Evolutionary conservation across 345 rosid genomes (phyloP).

Genomic region (Kernera saxatilis): DNA sequence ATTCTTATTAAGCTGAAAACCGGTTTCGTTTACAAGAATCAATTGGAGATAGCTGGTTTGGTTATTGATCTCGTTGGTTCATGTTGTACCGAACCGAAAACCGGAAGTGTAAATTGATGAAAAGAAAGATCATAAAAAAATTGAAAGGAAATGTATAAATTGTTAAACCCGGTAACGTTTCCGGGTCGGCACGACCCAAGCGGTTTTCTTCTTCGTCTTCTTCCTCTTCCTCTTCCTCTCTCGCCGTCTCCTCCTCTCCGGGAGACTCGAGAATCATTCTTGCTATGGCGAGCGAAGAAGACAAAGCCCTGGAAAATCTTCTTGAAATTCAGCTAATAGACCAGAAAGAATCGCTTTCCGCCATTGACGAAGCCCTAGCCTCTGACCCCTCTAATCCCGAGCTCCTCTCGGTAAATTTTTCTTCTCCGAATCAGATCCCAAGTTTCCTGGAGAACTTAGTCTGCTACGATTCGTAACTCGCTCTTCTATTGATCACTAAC

Average conservation of each 20-base stretch:
- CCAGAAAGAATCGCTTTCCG: constrained; percentile 67
- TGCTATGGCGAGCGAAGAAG: constrained; percentile 62
- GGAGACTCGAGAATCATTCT: not conserved
- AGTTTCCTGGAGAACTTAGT: not conserved
- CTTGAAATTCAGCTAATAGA: constrained; percentile 65
- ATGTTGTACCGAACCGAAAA: too few species aligned
- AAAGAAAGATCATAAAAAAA: not conserved
- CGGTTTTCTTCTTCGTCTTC: not conserved
- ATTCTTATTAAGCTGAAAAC: too few species aligned
- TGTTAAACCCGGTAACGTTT: not conserved
- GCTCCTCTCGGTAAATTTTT: constrained; percentile 51
- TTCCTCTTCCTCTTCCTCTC: not conserved
- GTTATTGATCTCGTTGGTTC: too few species aligned
- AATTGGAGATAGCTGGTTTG: too few species aligned
- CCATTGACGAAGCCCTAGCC: constrained; percentile 59
- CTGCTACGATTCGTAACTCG: not conserved
- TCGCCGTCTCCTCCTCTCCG: not conserved
- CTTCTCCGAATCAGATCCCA: not conserved
- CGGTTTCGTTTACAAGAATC: too few species aligned
- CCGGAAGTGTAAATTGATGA: too few species aligned
- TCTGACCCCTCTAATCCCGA: constrained; percentile 65
- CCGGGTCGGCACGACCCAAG: not conserved
- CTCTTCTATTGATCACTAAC: not conserved
- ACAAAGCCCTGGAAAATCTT: constrained; percentile 67
- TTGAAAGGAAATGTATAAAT: not conserved